Evolutionary conservation across 805 yeast species (phyloP).

Genomic region (Hagleromyces aurorensis): DNA sequence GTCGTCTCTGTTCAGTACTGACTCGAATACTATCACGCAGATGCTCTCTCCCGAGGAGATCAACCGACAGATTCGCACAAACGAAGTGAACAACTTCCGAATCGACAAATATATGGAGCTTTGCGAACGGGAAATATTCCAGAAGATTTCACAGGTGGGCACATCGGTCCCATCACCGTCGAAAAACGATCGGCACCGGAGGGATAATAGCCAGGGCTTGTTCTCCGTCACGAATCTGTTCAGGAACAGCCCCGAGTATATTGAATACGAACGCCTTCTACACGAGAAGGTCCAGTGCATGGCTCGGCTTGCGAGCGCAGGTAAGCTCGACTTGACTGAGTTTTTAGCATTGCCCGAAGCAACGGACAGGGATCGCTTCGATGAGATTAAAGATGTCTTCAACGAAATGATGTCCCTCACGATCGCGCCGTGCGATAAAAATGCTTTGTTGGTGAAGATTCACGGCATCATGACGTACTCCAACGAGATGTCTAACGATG

Average conservation of each 20-base stretch:
- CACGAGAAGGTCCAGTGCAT: constrained; percentile 19
- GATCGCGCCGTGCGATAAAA: constrained; percentile 27
- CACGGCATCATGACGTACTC: constrained; percentile 24
- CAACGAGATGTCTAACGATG: constrained; percentile 27
- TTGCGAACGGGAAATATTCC: constrained; percentile 27
- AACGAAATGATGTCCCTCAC: constrained; percentile 16
- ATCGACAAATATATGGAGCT: constrained; percentile 26
- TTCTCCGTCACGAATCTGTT: constrained; percentile 22
- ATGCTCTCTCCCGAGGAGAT: constrained; percentile 29
- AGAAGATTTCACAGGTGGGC: constrained; percentile 26
- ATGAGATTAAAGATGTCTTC: constrained; percentile 13
- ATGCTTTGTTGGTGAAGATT: constrained; percentile 17
- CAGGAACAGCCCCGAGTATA: constrained; percentile 27
- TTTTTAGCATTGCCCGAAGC: constrained; percentile 20
- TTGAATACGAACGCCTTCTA: constrained; percentile 23
- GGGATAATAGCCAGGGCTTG: constrained; percentile 5
- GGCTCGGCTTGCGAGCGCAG: constrained; percentile 14
- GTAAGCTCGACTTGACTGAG: constrained; percentile 17
- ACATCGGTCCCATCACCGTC: constrained; percentile 23
- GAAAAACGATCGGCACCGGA: constrained; percentile 5
- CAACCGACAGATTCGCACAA: constrained; percentile 18
- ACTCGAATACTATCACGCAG: constrained; percentile 19
- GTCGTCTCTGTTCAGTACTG: constrained; percentile 25
- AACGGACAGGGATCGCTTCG: constrained; percentile 7
- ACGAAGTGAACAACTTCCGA: constrained; percentile 22